A percentile compares a stretch with the other conserved stretches of the same genome.
phyloP scores from a whole-genome alignment of 208 protist genomes.

The Leishmania amazonensis region DNA sequence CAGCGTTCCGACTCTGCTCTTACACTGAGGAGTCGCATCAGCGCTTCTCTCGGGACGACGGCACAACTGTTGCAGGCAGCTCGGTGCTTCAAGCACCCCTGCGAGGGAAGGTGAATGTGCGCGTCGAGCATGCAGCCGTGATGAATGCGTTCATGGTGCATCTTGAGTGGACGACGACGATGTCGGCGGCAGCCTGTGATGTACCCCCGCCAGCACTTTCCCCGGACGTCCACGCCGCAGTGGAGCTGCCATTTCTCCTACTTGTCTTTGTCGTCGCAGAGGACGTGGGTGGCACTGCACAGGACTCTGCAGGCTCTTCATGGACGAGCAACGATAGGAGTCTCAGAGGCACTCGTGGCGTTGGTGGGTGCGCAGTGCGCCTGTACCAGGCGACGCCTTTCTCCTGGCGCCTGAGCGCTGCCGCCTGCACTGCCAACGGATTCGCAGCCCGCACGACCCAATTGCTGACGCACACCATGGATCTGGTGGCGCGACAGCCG shows the following conservation, averaged over 20 bases:
- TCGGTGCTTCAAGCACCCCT: background rate
- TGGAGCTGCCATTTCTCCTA: slow-evolving; percentile 29
- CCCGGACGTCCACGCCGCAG: background rate
- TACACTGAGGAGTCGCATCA: background rate
- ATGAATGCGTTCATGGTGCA: slow-evolving; percentile 24
- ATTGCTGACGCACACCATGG: slow-evolving; percentile 20
- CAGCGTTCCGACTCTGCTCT: background rate
- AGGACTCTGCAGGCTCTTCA: background rate
- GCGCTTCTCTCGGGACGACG: background rate
- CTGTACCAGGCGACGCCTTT: slow-evolving; percentile 31
- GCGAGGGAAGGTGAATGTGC: slow-evolving; percentile 17
- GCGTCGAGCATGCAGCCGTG: slow-evolving; percentile 18
- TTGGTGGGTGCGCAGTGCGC: background rate
- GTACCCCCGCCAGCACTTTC: background rate
- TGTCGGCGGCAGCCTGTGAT: background rate
- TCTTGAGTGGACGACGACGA: slow-evolving; percentile 18
- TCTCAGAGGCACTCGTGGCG: background rate
- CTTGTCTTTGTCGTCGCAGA: slow-evolving; percentile 23
- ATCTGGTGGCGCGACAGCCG: slow-evolving; percentile 22
- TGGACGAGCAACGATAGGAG: background rate
- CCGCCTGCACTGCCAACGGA: background rate
- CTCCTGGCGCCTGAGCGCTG: slow-evolving; percentile 13
- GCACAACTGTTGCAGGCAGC: background rate
- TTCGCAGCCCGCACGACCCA: slow-evolving; percentile 4
- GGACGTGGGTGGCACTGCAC: background rate